Evolutionary conservation across 495 filamentous ascomycete species (phyloP).

Genomic region (Xanthoparmelia taractica): DNA sequence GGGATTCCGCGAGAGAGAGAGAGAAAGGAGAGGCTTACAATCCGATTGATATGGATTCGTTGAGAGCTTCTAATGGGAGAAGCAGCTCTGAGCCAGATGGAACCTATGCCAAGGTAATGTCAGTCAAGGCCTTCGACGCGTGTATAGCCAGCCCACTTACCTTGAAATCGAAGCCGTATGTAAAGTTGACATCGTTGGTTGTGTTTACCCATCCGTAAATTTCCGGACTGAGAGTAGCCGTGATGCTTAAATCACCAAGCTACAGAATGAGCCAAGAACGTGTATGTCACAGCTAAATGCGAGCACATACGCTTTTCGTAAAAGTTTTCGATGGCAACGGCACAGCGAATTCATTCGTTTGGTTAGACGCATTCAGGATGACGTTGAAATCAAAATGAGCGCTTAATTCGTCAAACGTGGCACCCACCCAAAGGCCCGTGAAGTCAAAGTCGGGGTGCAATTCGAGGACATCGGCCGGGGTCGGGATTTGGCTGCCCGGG

Average conservation of each 20-base stretch:
- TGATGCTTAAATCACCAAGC: not conserved
- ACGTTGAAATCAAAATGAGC: constrained; percentile 14
- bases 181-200: constrained; percentile 15
- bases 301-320: not conserved
- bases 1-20: not conserved
- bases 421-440: constrained; percentile 13
- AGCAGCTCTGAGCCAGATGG: constrained; percentile 8
- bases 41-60: constrained; percentile 12
- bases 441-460: constrained; percentile 22
- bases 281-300: not conserved
- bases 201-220: constrained; percentile 12
- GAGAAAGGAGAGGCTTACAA: constrained; percentile 3
- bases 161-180: constrained; percentile 14
- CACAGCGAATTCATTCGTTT: constrained; percentile 10
- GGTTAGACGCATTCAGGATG: constrained; percentile 10
- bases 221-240: not conserved
- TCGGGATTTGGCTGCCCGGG: not conserved
- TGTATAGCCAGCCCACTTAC: constrained; percentile 5
- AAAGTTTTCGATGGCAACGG: constrained; percentile 7
- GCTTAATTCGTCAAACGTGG: constrained; percentile 11
- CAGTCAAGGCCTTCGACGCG: not conserved
- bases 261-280: not conserved
- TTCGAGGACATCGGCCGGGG: constrained; percentile 10
- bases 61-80: constrained; percentile 1
- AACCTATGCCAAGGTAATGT: not conserved